Conservation (phyloP, 2,329 filamentous ascomycete species). For the Trichophyton schoenleinii region DNA sequence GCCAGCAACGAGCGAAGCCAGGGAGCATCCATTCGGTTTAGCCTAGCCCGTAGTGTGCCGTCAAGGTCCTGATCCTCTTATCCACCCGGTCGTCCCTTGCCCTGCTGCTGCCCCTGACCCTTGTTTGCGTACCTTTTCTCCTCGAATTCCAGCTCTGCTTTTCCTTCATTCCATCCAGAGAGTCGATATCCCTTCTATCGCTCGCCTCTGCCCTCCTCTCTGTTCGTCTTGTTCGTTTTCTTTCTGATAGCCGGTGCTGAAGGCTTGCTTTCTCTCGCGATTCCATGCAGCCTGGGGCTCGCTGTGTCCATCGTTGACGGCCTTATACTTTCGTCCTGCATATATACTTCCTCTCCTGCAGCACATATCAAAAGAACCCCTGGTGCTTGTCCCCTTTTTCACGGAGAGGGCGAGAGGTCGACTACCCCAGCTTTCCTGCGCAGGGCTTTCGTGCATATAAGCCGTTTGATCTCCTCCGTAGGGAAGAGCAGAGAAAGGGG, state of each 20-base stretch:
- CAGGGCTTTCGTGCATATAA: background rate
- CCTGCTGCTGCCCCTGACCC: background rate
- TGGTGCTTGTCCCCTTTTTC: background rate
- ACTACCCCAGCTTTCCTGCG: background rate
- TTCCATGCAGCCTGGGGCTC: constrained; percentile 13
- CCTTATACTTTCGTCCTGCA: constrained; percentile 1
- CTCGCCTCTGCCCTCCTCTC: background rate
- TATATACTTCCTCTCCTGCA: background rate
- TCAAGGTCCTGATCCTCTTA: background rate
- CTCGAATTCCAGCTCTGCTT: background rate
- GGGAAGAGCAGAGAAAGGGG: background rate
- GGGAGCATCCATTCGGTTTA: background rate
- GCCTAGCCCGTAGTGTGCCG: background rate
- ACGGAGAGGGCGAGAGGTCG: background rate
- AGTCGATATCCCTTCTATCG: background rate
- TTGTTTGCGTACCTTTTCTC: background rate
- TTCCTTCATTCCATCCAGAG: background rate
- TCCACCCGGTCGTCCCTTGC: background rate
- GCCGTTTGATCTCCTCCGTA: background rate
- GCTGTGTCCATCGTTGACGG: constrained; percentile 6
- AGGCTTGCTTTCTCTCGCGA: constrained; percentile 9
- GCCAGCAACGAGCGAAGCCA: background rate
- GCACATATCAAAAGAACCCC: background rate
- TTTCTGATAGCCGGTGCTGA: constrained; percentile 10
- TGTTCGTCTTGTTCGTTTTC: background rate